Evolutionary conservation across 2,329 filamentous ascomycete genomes (phyloP), one percentile per base, ranked within the genome.

Genomic region (Fusarium phyllophilum): DNA sequence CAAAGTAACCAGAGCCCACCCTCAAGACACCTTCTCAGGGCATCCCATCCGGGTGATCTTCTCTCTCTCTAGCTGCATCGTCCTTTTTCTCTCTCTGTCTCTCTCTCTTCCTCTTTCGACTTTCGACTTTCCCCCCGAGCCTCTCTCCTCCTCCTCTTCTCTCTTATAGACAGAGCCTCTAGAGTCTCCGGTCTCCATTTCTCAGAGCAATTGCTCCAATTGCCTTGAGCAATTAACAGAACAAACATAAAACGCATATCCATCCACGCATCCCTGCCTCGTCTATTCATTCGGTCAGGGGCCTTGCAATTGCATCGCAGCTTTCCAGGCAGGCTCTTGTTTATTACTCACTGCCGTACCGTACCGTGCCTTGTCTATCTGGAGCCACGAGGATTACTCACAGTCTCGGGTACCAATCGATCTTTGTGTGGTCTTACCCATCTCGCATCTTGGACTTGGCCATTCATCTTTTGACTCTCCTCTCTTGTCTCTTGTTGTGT

Each of bases 171-270:
- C 41, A 70, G 70, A 74, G 66, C 60, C 66, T 66, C 42, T 63
- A 59, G 61, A 74, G 70, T 59, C 67, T 74, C 62, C 44, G 41
- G 51, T 29, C 62, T 42, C 55, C 67, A 59, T 39, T 58, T 49
- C 41, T 44, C 45, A 46, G 55, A 65, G 71, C 71, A 72, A 60
- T 69, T 73, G 64, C 57, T 63, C 57, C 72, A 70, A 75, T 74
- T 74, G 59, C 63, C 52, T 34, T 41, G 20, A 34, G 57, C 63
- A 69, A 45, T 56, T 33, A 39, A 36, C 56, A 45, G 58, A 38
- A 61, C 44, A 41, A 52, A 54, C 58, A 46, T 45, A 59, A 62
- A 45, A 60, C 42, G 38, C 48, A 58, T 62, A 57, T 52, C 48
- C 26, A 34, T 36, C 41, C 59, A 55, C 54, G 38, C 46, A 61